phyloP scores from a whole-genome alignment of 345 rosid species.

The Nephelium lappaceum region DNA sequence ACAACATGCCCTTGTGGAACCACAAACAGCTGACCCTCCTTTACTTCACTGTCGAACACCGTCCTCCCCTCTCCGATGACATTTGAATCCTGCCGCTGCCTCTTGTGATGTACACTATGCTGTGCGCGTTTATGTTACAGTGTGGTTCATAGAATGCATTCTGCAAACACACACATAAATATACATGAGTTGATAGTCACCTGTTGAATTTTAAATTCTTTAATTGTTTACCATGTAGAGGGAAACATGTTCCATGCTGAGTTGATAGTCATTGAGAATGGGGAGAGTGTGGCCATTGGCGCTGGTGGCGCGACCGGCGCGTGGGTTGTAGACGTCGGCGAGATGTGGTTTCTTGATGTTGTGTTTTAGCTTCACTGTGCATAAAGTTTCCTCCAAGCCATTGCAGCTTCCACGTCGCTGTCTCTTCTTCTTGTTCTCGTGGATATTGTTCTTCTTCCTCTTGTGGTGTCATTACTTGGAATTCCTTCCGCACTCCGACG shows the following conservation, averaged over 20 bases:
- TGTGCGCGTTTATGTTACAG: conserved; percentile 48
- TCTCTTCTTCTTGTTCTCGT: too few species aligned
- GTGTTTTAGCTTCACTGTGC: too few species aligned
- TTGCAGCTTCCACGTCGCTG: too few species aligned
- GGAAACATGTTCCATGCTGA: conserved; percentile 55
- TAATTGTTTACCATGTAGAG: conserved; percentile 42
- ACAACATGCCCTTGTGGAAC: conserved; percentile 40
- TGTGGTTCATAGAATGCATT: conserved; percentile 39
- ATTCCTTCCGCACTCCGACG: too few species aligned
- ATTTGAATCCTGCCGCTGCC: conserved; percentile 42
- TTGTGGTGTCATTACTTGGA: too few species aligned
- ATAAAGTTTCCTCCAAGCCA: too few species aligned
- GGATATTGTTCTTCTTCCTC: too few species aligned
- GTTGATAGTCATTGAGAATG: conserved; percentile 47
- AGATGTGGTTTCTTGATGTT: conserved; percentile 49
- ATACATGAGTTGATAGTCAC: too few species aligned
- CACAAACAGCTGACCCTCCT: conserved; percentile 37
- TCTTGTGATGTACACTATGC: conserved; percentile 32
- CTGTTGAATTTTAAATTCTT: too few species aligned
- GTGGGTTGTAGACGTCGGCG: conserved; percentile 64
- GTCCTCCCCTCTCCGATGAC: conserved; percentile 28
- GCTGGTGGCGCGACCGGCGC: conserved; percentile 60
- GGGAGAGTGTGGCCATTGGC: conserved; percentile 60
- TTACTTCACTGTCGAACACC: conserved; percentile 28
- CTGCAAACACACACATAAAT: conserved; percentile 19